Conservation (phyloP, 1,284 basidiomycete genomes). For the Ceratorhiza oryzae-sativae region DNA sequence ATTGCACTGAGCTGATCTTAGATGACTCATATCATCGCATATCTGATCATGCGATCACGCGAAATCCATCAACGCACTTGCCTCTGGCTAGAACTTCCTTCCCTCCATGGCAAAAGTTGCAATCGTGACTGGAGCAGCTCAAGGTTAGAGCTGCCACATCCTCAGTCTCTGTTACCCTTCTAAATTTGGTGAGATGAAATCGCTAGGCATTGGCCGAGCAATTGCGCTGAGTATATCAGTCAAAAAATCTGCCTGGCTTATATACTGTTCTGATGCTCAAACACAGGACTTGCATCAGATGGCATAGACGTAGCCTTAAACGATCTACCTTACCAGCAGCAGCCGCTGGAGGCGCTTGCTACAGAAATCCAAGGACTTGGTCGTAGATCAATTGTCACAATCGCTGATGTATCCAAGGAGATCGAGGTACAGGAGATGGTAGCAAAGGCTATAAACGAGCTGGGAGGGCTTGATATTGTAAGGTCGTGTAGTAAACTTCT, state of each 20-base stretch:
- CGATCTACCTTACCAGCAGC: conserved; percentile 50
- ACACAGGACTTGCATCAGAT: conserved; percentile 51
- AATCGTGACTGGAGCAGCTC: conserved; percentile 55
- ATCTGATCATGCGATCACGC: too few species aligned
- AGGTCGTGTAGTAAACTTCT: conserved; percentile 38
- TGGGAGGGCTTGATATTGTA: conserved; percentile 47
- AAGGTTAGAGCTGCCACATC: conserved; percentile 36
- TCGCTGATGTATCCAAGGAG: conserved; percentile 44
- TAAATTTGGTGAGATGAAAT: background rate
- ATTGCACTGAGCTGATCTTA: too few species aligned
- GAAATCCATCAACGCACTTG: too few species aligned
- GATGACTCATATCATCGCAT: too few species aligned
- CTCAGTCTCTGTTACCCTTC: conserved; percentile 44
- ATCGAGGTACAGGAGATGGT: conserved; percentile 45
- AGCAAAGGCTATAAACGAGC: conserved; percentile 33
- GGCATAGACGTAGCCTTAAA: conserved; percentile 54
- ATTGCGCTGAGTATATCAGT: conserved; percentile 50
- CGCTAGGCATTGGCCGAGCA: conserved; percentile 52
- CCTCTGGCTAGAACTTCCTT: too few species aligned
- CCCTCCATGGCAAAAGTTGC: conserved; percentile 46
- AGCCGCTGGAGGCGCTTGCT: conserved; percentile 48
- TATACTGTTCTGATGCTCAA: too few species aligned
- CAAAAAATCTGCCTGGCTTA: background rate
- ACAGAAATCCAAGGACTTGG: conserved; percentile 51
- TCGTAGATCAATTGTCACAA: conserved; percentile 44